Evolutionary conservation across 257 asterid genomes (phyloP).

Genomic region (Dorcoceras hygrometricum): DNA sequence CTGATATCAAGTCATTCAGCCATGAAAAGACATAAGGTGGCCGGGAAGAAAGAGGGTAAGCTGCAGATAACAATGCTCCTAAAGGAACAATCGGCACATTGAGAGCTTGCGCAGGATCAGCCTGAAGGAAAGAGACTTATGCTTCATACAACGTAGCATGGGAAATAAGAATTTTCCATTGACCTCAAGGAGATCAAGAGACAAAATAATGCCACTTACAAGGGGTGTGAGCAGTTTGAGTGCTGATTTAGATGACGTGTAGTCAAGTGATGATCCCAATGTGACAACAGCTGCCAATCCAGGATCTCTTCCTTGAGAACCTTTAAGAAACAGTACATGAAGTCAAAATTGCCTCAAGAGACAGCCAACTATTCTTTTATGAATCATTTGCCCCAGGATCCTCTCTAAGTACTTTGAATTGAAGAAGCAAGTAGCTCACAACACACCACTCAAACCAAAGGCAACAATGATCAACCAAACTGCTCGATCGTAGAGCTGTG

Average conservation of each 20-base stretch:
- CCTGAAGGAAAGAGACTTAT: slow-evolving; percentile 44
- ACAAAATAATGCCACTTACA: slow-evolving; percentile 48
- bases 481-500: neutral
- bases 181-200: slow-evolving; percentile 10
- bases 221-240: slow-evolving; percentile 82
- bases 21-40: slow-evolving; percentile 88
- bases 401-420: neutral
- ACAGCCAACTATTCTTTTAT: neutral
- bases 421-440: neutral
- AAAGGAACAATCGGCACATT: slow-evolving; percentile 94
- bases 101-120: slow-evolving; percentile 96
- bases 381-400: neutral
- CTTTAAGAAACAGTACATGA: slow-evolving; percentile 33
- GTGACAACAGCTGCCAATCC: slow-evolving; percentile 84
- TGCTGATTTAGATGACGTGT: slow-evolving; percentile 76
- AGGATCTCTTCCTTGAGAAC: slow-evolving; percentile 68
- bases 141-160: slow-evolving; percentile 9
- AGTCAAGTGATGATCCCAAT: slow-evolving; percentile 93
- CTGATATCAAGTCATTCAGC: slow-evolving; percentile 87
- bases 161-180: slow-evolving; percentile 16
- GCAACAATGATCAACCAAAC: neutral
- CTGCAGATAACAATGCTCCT: slow-evolving; percentile 88
- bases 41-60: slow-evolving; percentile 86
- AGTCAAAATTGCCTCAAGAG: neutral
- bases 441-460: neutral